These are phyloP conservation scores for Mortierella hygrophila DNA, from an alignment of 192 early-diverging fungal species.

Conservation along the genomic window DNA sequence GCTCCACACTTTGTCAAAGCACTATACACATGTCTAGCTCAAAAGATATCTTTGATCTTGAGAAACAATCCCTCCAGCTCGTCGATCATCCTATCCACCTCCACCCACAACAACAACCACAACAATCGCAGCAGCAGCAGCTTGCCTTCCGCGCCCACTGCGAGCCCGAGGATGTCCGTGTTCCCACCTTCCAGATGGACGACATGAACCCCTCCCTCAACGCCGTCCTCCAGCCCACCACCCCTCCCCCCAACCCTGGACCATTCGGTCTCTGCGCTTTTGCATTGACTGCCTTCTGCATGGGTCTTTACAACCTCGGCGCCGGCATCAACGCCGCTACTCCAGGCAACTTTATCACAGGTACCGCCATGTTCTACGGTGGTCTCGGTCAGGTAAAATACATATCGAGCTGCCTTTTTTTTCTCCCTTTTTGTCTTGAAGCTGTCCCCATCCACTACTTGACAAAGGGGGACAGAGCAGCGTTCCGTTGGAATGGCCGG, in stretches of 20 bases:
- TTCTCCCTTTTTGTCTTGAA: not conserved
- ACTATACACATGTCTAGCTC: constrained; percentile 55
- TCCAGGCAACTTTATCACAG: constrained; percentile 46
- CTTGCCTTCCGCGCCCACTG: constrained; percentile 44
- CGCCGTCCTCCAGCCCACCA: constrained; percentile 29
- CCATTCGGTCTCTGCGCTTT: constrained; percentile 56
- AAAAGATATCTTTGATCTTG: constrained; percentile 32
- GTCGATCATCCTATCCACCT: constrained; percentile 35
- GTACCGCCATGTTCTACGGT: constrained; percentile 47
- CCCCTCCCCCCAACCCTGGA: constrained; percentile 31
- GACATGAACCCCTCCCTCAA: constrained; percentile 34
- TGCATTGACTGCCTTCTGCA: constrained; percentile 50
- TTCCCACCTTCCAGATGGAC: constrained; percentile 45
- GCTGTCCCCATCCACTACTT: not conserved
- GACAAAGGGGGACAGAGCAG: not conserved
- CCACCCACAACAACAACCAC: constrained; percentile 17
- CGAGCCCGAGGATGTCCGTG: constrained; percentile 39
- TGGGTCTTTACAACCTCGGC: constrained; percentile 48
- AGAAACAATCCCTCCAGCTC: constrained; percentile 26
- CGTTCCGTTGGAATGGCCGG: not conserved
- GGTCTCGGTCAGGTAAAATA: constrained; percentile 49
- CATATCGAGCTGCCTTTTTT: not conserved
- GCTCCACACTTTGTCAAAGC: constrained; percentile 25
- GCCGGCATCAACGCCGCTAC: constrained; percentile 27
- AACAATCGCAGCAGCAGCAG: constrained; percentile 22